Evolutionary conservation across 371 early-diverging fungal species (phyloP).

Genomic region (Mortierella sp.): DNA sequence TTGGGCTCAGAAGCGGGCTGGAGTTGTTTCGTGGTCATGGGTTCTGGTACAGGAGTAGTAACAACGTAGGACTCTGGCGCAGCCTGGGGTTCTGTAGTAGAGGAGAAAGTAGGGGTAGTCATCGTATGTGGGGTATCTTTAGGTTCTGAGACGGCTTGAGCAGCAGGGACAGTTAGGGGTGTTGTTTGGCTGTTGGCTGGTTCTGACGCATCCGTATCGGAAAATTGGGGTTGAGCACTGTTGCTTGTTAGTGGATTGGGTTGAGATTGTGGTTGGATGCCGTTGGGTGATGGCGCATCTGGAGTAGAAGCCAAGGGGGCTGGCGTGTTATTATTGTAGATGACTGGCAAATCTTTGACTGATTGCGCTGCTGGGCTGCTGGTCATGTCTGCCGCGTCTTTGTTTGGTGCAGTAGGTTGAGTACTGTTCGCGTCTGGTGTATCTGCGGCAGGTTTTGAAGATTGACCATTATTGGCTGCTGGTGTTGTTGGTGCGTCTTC

Average conservation of each 20-base stretch:
- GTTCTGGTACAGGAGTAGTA: not conserved
- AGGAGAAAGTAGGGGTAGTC: not conserved
- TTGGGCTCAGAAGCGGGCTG: not conserved
- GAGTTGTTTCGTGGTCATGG: not conserved
- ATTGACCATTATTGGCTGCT: not conserved
- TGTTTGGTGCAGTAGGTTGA: not conserved
- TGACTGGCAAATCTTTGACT: not conserved
- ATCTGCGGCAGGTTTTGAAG: not conserved
- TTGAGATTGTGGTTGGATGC: not conserved
- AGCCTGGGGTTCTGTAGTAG: not conserved
- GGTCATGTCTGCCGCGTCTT: not conserved
- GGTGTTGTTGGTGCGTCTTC: not conserved
- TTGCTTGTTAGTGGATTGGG: not conserved
- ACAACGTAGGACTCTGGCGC: not conserved
- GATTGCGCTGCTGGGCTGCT: not conserved
- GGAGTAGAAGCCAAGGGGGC: not conserved
- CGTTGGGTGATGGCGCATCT: not conserved
- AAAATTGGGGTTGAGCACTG: not conserved
- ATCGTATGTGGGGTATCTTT: not conserved
- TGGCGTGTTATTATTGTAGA: not conserved
- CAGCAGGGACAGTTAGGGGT: not conserved
- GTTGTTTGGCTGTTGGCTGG: not conserved
- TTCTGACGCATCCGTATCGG: not conserved
- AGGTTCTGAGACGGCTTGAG: not conserved
- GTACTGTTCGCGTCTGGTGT: not conserved